These are phyloP conservation scores for Fusarium pseudocircinatum DNA, from an alignment of 2,329 filamentous ascomycete genomes.

Conservation along the genomic window DNA sequence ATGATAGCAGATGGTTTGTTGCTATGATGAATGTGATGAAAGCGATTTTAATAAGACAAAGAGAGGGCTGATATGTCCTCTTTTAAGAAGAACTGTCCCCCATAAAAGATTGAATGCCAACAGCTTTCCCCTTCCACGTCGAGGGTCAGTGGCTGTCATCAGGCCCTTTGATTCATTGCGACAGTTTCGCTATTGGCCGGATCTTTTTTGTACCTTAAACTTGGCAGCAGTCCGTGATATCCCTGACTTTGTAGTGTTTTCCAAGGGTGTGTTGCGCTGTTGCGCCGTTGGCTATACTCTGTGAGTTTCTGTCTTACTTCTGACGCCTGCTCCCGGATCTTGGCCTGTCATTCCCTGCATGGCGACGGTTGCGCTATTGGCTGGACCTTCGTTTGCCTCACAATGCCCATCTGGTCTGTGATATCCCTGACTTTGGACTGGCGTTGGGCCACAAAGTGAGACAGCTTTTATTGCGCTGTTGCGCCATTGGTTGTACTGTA, in stretches of 20 bases:
- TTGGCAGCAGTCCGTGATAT: background rate
- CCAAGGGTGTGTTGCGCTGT: background rate
- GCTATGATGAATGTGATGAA: background rate
- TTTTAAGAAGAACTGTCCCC: background rate
- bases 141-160: background rate
- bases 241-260: background rate
- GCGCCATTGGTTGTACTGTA: background rate
- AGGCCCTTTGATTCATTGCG: background rate
- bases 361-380: background rate
- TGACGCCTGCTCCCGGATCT: background rate
- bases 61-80: background rate
- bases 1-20: background rate
- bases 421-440: accelerated
- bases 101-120: background rate
- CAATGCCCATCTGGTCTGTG: background rate
- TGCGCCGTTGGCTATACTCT: background rate
- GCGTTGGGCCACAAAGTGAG: background rate
- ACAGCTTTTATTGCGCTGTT: background rate
- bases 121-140: accelerated
- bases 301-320: accelerated
- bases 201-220: background rate
- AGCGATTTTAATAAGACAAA: accelerated
- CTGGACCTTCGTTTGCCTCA: background rate
- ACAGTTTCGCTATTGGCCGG: background rate
- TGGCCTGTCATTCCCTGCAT: background rate